Percentiles rank a stretch among this genome's conserved stretches.
phyloP scores from a whole-genome alignment of 139 green algal genomes.

The Volvox reticuliferus region DNA sequence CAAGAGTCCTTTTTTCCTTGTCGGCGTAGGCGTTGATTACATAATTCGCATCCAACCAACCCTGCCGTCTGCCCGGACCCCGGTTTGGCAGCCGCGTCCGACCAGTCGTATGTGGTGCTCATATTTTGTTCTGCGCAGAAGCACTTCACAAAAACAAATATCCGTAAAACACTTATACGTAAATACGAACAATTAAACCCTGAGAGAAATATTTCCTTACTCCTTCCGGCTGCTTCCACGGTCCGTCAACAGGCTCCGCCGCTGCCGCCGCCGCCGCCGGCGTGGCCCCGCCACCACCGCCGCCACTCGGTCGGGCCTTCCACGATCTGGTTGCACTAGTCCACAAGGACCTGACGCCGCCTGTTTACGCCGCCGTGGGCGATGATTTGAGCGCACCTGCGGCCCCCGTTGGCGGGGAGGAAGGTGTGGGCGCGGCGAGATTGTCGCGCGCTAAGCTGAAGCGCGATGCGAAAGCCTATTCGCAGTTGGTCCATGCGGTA shows the following conservation, averaged over 20 bases:
- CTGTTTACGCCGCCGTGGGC: constrained; percentile 54
- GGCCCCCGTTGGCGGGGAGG: not conserved
- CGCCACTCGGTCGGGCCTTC: constrained; percentile 8
- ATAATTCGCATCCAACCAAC: no score
- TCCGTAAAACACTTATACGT: no score
- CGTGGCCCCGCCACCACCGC: not conserved
- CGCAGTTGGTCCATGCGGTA: constrained; percentile 32
- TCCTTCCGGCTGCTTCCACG: not conserved
- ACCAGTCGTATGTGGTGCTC: no score
- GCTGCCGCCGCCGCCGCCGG: not conserved
- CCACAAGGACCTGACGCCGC: constrained; percentile 55
- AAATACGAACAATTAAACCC: no score
- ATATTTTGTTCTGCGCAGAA: no score
- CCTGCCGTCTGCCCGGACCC: no score
- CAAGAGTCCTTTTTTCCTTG: no score
- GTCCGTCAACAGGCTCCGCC: not conserved
- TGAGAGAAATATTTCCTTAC: not conserved
- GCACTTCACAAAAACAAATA: no score
- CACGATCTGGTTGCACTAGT: constrained; percentile 54
- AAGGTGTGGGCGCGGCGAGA: constrained; percentile 10
- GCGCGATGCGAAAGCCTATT: constrained; percentile 39
- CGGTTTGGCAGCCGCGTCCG: no score
- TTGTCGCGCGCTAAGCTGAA: constrained; percentile 39
- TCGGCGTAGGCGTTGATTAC: no score
- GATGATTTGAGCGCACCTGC: constrained; percentile 43